phyloP scores from a whole-genome alignment of 2,329 filamentous ascomycete species.

The Xylariaceae sp. region DNA sequence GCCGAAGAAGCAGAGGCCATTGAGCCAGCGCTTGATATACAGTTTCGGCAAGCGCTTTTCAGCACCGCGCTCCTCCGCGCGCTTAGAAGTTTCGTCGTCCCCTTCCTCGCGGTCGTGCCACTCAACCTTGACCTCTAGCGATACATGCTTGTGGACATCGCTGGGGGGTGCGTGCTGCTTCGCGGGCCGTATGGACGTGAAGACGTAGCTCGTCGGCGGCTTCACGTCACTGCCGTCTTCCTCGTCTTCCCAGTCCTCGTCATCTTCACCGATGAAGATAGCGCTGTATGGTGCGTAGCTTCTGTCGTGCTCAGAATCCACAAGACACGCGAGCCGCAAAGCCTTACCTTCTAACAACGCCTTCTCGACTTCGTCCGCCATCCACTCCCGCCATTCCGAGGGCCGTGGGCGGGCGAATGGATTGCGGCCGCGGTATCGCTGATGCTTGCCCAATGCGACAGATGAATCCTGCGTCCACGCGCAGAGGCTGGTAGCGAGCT shows the following conservation, averaged over 20 bases:
- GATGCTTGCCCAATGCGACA: slow-evolving; percentile 6
- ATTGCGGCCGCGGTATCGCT: slow-evolving; percentile 13
- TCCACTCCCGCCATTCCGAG: slow-evolving; percentile 34
- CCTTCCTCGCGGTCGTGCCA: slow-evolving; percentile 21
- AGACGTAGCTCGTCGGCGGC: slow-evolving; percentile 29
- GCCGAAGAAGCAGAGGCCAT: slow-evolving; percentile 38
- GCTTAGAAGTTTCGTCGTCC: not conserved
- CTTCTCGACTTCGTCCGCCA: slow-evolving; percentile 34
- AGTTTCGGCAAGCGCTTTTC: slow-evolving; percentile 27
- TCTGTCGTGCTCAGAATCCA: slow-evolving; percentile 21
- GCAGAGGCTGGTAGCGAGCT: slow-evolving; percentile 31
- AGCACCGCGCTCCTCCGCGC: not conserved
- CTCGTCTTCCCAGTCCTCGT: slow-evolving; percentile 28
- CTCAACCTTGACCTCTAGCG: slow-evolving; percentile 36
- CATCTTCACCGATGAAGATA: slow-evolving; percentile 34
- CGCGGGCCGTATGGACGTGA: slow-evolving; percentile 30
- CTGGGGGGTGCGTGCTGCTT: slow-evolving; percentile 11
- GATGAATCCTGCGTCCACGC: slow-evolving; percentile 17
- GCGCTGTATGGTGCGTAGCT: slow-evolving; percentile 28
- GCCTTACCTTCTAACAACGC: slow-evolving; percentile 35
- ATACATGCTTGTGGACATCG: slow-evolving; percentile 36
- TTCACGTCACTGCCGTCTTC: slow-evolving; percentile 3
- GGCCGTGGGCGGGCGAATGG: slow-evolving; percentile 16
- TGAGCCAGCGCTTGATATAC: slow-evolving; percentile 39
- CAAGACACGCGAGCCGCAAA: slow-evolving; percentile 34